A percentile compares a stretch with the other conserved stretches of the same genome.
These are phyloP conservation scores for Beverwykella pulmonaria DNA, from an alignment of 495 filamentous ascomycete genomes.

Conservation along the genomic window DNA sequence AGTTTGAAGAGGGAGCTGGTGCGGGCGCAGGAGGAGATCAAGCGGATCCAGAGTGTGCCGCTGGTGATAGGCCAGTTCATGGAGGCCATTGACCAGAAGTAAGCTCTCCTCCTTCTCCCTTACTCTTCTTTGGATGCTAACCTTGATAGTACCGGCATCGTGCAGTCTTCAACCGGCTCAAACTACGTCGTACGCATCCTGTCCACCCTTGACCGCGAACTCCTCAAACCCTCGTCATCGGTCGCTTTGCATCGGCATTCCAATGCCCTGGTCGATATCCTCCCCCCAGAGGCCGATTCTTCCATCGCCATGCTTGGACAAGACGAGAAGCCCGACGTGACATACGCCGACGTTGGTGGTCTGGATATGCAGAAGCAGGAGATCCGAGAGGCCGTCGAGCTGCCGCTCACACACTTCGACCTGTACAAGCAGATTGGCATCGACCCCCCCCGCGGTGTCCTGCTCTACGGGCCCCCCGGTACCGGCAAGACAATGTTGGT, in stretches of 20 bases:
- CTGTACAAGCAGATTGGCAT: slow-evolving; percentile 98
- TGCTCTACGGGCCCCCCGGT: slow-evolving; percentile 94
- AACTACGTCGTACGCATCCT: slow-evolving; percentile 99
- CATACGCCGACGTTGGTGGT: slow-evolving; percentile 96
- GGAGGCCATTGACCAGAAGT: slow-evolving; percentile 99
- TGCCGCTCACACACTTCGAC: slow-evolving; percentile 95
- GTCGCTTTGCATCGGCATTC: slow-evolving; percentile 97
- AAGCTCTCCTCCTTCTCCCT: slow-evolving; percentile 40
- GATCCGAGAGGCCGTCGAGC: slow-evolving; percentile 94
- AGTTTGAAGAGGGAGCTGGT: slow-evolving; percentile 97
- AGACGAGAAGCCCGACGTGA: slow-evolving; percentile 97
- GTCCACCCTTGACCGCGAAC: slow-evolving; percentile 96
- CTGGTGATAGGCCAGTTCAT: slow-evolving; percentile 99
- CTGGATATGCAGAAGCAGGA: slow-evolving; percentile 99
- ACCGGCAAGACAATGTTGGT: slow-evolving; percentile 99
- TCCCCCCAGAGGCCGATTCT: slow-evolving; percentile 95
- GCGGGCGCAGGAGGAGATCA: slow-evolving; percentile 98
- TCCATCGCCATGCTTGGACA: slow-evolving; percentile 97
- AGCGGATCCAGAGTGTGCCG: slow-evolving; percentile 97
- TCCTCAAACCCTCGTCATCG: slow-evolving; percentile 94
- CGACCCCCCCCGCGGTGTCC: slow-evolving; percentile 92
- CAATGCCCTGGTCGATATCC: slow-evolving; percentile 96
- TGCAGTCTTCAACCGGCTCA: slow-evolving; percentile 95
- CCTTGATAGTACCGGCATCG: slow-evolving; percentile 81
- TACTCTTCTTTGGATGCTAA: slow-evolving; percentile 1